Evolutionary conservation across 148 eudicot species (phyloP), one percentile per base, ranked within the genome.

Genomic region (Rhododendron henanense): DNA sequence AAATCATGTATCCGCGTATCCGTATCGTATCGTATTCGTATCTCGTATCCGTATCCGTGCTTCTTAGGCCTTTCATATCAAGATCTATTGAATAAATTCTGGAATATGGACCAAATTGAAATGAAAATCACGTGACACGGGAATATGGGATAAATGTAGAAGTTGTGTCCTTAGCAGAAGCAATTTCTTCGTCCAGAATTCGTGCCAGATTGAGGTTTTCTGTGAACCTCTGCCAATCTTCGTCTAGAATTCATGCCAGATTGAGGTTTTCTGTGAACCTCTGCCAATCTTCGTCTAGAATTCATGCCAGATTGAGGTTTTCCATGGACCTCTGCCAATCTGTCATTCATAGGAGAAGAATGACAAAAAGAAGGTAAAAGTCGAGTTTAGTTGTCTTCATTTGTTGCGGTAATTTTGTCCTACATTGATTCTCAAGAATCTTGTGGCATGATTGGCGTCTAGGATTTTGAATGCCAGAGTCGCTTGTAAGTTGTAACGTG

Each of bases 401-500:
- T 55, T 9, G 48, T 45, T 45, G 48, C 48, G 1, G 48, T 45
- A 45, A 45, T 9, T 51, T 25, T 81, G 45, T 55, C 44, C n/a
- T 14, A 57, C 35, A 33, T 53, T 81, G 28, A 18, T 53, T 55
- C 28, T 18, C 16, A n/a, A 81, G 45, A 81, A 81, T 53, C 23
- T 81, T 55, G 25, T 51, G 39, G 50, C 47, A 55, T 53, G 16
- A 69, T 41, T 31, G 31, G 47, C 71, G 28, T 81, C 59, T 5
- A 47, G 47, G 47, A 81, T 57, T 81, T 37, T 57, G n/a, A 55
- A 33, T 35, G 69, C 15, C 83, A 16, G 35, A 45, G 48, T 51
- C 55, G 0, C 59, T 53, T 44, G 45, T 19, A 50, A 53, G 16
- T 85, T 78, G 59, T 85, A 85, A 67, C 77, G 61, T 78, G 61